Percentiles rank a stretch among this genome's conserved stretches.
phyloP scores from a whole-genome alignment of 2,329 filamentous ascomycete species.

The Dothiorella sarmentorum region DNA sequence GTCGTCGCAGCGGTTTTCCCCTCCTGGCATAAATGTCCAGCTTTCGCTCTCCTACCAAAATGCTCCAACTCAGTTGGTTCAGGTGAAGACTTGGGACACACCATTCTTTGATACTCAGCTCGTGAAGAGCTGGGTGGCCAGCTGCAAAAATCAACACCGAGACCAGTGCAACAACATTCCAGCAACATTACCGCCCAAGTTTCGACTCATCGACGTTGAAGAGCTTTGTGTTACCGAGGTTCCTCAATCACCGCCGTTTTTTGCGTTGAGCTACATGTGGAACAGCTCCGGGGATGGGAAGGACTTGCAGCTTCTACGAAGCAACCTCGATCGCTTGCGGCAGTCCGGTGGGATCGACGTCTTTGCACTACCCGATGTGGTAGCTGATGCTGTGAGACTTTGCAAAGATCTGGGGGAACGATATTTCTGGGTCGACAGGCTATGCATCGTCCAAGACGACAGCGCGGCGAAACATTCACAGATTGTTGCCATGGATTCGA shows the following conservation, averaged over 20 bases:
- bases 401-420: conserved; percentile 12
- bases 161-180: neutral
- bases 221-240: neutral
- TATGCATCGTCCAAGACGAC: conserved; percentile 20
- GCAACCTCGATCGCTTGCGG: neutral
- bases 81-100: neutral
- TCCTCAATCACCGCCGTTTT: neutral
- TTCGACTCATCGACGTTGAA: neutral
- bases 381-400: conserved; percentile 18
- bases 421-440: conserved; percentile 22
- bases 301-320: neutral
- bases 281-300: neutral
- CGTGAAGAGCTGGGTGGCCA: neutral
- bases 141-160: neutral
- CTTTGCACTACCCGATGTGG: neutral
- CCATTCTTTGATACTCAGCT: neutral
- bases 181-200: neutral
- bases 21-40: neutral
- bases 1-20: neutral
- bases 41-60: neutral
- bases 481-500: conserved; percentile 10
- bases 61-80: neutral
- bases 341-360: neutral
- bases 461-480: conserved; percentile 9
- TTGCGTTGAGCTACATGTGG: conserved; percentile 22